Evolutionary conservation across 169 alveolate species (phyloP).

Genomic region (Hepatocystis sp.): DNA sequence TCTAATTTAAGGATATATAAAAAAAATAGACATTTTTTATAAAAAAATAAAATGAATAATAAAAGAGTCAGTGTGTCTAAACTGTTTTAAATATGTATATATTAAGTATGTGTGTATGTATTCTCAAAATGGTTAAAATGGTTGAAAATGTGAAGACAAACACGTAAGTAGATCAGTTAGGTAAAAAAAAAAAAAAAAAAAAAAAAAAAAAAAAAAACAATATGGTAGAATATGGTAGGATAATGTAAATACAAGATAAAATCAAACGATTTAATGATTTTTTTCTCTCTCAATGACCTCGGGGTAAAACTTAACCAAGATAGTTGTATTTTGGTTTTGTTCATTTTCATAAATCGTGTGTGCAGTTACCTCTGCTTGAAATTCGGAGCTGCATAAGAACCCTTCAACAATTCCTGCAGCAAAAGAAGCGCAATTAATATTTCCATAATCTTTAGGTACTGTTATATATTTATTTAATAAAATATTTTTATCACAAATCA

Average conservation of each 20-base stretch:
- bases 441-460: constrained; percentile 85
- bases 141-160: no score
- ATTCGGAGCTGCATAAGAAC: constrained; percentile 86
- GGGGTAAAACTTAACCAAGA: constrained; percentile 84
- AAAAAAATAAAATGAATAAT: no score
- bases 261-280: constrained; percentile 1
- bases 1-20: no score
- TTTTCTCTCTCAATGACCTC: constrained; percentile 80
- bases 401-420: constrained; percentile 90
- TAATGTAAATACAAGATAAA: not conserved
- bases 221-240: not conserved
- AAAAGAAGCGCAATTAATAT: constrained; percentile 87
- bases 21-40: no score
- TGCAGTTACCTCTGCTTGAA: constrained; percentile 89
- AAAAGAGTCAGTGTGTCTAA: no score
- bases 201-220: constrained; percentile 3
- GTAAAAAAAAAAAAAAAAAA: constrained; percentile 4
- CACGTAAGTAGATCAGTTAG: no score
- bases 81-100: no score
- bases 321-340: constrained; percentile 79
- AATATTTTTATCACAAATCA: constrained; percentile 85
- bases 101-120: no score
- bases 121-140: no score
- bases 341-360: constrained; percentile 85
- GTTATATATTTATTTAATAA: constrained; percentile 81